A percentile compares a stretch with the other conserved stretches of the same genome.
These are phyloP conservation scores for Alloascoidea hylecoeti DNA, from an alignment of 805 yeast genomes.

Conservation along the genomic window DNA sequence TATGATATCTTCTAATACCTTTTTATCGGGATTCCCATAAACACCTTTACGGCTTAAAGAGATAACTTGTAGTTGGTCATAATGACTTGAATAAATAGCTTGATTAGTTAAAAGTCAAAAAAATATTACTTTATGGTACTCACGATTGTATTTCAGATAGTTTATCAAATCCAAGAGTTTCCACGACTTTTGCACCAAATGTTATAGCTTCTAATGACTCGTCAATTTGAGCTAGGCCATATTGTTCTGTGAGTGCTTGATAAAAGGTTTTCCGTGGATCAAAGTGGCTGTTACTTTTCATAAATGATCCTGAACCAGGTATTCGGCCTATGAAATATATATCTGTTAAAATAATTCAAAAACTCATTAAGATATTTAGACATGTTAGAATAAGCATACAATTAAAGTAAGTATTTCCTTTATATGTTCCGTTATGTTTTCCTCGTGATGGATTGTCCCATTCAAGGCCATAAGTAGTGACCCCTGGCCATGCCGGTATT, in stretches of 20 bases:
- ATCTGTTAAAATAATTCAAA: neutral
- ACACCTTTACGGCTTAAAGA: conserved; percentile 34
- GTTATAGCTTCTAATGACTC: conserved; percentile 17
- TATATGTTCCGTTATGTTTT: conserved; percentile 49
- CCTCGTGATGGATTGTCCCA: conserved; percentile 72
- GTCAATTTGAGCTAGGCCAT: conserved; percentile 22
- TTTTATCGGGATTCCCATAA: neutral
- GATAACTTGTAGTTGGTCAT: conserved; percentile 27
- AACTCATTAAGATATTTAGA: neutral
- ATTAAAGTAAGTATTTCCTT: conserved; percentile 42
- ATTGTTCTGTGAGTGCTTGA: conserved; percentile 35
- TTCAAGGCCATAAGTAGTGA: conserved; percentile 59
- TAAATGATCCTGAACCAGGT: conserved; percentile 45
- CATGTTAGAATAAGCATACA: conserved; percentile 7
- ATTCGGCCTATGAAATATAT: conserved; percentile 10
- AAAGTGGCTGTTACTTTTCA: conserved; percentile 28
- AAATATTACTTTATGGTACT: no score
- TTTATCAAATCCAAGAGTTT: conserved; percentile 53
- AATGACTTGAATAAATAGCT: no score
- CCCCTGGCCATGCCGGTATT: conserved; percentile 47
- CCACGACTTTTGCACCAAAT: conserved; percentile 44
- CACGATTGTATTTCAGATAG: conserved; percentile 30
- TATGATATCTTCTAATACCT: conserved; percentile 5
- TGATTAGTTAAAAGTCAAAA: no score
- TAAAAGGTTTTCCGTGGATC: conserved; percentile 22